A percentile compares a stretch with the other conserved stretches of the same genome.
Conservation (phyloP, 192 early-diverging fungal genomes). For the Linnemannia schmuckeri region DNA sequence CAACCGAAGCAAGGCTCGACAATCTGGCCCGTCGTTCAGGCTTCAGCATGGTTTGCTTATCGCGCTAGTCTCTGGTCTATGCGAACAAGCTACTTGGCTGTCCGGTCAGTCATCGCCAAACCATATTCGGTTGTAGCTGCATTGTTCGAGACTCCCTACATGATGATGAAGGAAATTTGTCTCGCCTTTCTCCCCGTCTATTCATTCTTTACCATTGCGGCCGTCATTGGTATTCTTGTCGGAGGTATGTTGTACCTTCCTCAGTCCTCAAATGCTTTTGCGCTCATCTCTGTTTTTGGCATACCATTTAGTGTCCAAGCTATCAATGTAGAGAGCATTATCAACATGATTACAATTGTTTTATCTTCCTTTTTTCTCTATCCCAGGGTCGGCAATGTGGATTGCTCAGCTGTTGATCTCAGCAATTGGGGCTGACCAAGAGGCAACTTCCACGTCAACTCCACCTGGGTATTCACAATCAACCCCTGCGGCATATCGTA, state of each 20-base stretch:
- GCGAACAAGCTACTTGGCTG: neutral
- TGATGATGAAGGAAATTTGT: slow-evolving; percentile 34
- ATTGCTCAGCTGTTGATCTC: slow-evolving; percentile 41
- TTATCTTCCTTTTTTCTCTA: neutral
- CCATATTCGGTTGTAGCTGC: neutral
- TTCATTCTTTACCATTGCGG: slow-evolving; percentile 43
- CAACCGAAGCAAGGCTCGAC: neutral
- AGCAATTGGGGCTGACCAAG: slow-evolving; percentile 33
- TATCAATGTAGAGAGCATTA: neutral
- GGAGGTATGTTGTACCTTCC: slow-evolving; percentile 28
- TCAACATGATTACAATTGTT: neutral
- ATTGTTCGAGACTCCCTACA: slow-evolving; percentile 18
- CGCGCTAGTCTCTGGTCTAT: slow-evolving; percentile 4
- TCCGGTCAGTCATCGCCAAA: slow-evolving; percentile 6
- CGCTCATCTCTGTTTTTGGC: neutral
- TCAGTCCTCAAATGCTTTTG: neutral
- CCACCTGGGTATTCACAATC: neutral
- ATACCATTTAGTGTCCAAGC: neutral
- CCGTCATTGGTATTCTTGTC: slow-evolving; percentile 40
- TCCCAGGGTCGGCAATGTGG: slow-evolving; percentile 32
- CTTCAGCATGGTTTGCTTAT: neutral
- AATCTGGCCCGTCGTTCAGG: neutral
- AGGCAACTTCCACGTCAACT: neutral
- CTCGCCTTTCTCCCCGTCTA: slow-evolving; percentile 47
- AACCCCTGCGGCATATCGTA: neutral